Conservation (phyloP, 768 basidiomycete genomes). For the Strobilomyces dryophilus region DNA sequence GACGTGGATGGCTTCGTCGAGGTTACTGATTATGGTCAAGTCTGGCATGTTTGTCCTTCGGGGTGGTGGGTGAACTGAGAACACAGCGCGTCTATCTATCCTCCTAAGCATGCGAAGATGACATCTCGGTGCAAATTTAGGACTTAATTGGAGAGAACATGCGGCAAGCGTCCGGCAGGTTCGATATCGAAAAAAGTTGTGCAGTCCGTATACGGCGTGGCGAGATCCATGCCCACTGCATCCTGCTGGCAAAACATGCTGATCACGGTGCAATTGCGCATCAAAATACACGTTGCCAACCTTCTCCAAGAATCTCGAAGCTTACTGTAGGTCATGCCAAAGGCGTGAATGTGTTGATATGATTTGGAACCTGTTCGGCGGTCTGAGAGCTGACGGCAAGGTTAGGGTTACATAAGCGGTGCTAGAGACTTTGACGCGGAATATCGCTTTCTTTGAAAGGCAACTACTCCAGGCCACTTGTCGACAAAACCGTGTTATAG, state of each 20-base stretch:
- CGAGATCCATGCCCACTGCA: too few species aligned
- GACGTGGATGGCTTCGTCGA: slow-evolving; percentile 17
- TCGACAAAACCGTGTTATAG: not conserved
- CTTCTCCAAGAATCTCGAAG: too few species aligned
- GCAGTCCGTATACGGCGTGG: too few species aligned
- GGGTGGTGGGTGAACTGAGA: not conserved
- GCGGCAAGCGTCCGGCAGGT: not conserved
- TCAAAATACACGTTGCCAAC: too few species aligned
- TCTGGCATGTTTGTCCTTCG: slow-evolving; percentile 9
- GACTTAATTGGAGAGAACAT: not conserved
- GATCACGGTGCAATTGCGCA: too few species aligned
- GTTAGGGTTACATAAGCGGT: slow-evolving; percentile 19
- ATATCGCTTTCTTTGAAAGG: too few species aligned
- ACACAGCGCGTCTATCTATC: not conserved
- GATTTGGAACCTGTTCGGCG: too few species aligned
- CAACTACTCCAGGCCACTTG: not conserved
- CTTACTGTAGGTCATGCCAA: too few species aligned
- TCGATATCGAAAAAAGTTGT: not conserved
- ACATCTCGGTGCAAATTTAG: not conserved
- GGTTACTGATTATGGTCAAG: slow-evolving; percentile 17
- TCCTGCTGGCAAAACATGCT: too few species aligned
- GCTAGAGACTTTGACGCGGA: too few species aligned
- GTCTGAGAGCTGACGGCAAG: not conserved
- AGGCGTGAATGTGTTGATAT: too few species aligned
- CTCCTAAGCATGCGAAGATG: not conserved